Conservation (phyloP, 495 filamentous ascomycete genomes). For the Lasiosphaeria ovina region DNA sequence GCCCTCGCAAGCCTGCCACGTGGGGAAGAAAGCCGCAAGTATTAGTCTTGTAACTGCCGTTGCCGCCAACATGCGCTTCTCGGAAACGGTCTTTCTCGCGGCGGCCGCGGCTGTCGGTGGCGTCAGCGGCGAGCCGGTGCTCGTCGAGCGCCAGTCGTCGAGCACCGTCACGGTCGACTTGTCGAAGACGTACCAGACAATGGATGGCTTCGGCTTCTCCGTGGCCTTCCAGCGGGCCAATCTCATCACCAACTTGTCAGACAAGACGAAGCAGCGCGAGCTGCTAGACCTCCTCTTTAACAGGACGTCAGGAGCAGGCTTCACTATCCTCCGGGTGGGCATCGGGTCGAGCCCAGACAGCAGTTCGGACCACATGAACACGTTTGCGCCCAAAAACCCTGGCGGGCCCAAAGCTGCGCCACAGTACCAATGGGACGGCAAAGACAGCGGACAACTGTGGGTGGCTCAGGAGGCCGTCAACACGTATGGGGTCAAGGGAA, state of each 20-base stretch:
- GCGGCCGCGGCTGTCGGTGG: slow-evolving; percentile 11
- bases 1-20: background rate
- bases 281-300: slow-evolving; percentile 54
- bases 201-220: slow-evolving; percentile 53
- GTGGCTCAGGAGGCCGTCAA: slow-evolving; percentile 49
- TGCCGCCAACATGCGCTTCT: slow-evolving; percentile 12
- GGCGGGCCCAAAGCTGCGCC: slow-evolving; percentile 39
- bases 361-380: slow-evolving; percentile 47
- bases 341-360: slow-evolving; percentile 51
- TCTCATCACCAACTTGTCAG: slow-evolving; percentile 47
- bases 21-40: background rate
- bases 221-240: slow-evolving; percentile 57
- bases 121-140: slow-evolving; percentile 5
- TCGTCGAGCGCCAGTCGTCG: slow-evolving; percentile 28
- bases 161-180: slow-evolving; percentile 44
- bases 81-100: slow-evolving; percentile 18
- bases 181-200: slow-evolving; percentile 43
- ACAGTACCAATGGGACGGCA: slow-evolving; percentile 49
- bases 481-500: slow-evolving; percentile 44
- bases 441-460: slow-evolving; percentile 54
- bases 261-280: slow-evolving; percentile 43
- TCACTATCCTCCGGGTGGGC: slow-evolving; percentile 56
- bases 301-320: slow-evolving; percentile 48
- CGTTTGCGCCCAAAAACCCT: slow-evolving; percentile 47
- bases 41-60: background rate